These are phyloP conservation scores for Conticribra guillardii DNA, from an alignment of 108 stramenopile species.

Conservation along the genomic window DNA sequence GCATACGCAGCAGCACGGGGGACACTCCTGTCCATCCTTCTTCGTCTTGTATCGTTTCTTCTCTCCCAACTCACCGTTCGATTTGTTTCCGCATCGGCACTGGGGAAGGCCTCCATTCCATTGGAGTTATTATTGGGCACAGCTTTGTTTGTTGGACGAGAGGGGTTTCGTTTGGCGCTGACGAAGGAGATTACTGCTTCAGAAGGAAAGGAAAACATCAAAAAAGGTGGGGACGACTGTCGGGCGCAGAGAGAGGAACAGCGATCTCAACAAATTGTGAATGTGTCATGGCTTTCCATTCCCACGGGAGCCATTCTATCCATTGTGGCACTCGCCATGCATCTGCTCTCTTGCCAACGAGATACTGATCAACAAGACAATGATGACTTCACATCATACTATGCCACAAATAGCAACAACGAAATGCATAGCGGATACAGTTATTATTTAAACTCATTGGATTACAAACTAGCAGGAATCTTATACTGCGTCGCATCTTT, in stretches of 20 bases:
- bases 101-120: conserved; percentile 81
- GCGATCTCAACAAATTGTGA: conserved; percentile 45
- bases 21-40: conserved; percentile 56
- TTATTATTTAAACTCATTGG: conserved; percentile 22
- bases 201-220: too few species aligned
- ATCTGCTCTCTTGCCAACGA: conserved; percentile 38
- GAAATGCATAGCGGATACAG: too few species aligned
- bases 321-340: conserved; percentile 38
- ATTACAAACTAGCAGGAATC: conserved; percentile 77
- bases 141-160: conserved; percentile 83
- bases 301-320: conserved; percentile 36
- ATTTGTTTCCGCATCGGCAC: conserved; percentile 59
- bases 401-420: too few species aligned
- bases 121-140: conserved; percentile 82
- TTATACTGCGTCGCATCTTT: conserved; percentile 80
- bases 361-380: neutral
- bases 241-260: too few species aligned
- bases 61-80: conserved; percentile 81
- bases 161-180: conserved; percentile 87
- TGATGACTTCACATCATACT: too few species aligned
- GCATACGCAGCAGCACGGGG: conserved; percentile 59
- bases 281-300: conserved; percentile 61
- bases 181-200: conserved; percentile 56
- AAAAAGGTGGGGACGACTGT: too few species aligned
- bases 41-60: conserved; percentile 73